phyloP scores from a whole-genome alignment of 2,329 filamentous ascomycete species.

The Phyllosticta citriasiana region DNA sequence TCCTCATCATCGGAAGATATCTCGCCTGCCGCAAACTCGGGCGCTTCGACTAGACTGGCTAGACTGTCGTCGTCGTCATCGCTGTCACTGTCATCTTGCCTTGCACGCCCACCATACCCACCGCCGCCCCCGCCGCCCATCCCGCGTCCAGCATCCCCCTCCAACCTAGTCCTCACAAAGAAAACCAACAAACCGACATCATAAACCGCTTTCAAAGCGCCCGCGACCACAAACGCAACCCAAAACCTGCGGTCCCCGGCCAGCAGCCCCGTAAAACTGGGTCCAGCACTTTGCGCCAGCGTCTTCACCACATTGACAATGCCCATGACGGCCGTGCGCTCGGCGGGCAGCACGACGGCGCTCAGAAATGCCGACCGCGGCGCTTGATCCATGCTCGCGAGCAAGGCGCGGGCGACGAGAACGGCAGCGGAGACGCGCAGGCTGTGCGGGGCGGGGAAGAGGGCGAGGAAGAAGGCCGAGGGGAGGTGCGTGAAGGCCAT shows the following conservation, averaged over 20 bases:
- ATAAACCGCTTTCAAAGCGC: slow-evolving; percentile 25
- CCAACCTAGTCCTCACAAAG: slow-evolving; percentile 23
- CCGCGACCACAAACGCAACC: slow-evolving; percentile 30
- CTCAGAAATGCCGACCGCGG: slow-evolving; percentile 27
- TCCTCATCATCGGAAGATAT: neutral
- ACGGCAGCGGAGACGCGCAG: slow-evolving; percentile 20
- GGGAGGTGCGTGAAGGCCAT: slow-evolving; percentile 31
- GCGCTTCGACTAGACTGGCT: neutral
- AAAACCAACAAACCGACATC: slow-evolving; percentile 26
- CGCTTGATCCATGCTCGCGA: slow-evolving; percentile 30
- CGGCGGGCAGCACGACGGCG: slow-evolving; percentile 23
- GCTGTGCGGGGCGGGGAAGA: slow-evolving; percentile 15
- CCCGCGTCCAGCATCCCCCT: neutral
- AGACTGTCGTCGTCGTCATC: neutral
- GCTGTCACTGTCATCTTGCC: neutral
- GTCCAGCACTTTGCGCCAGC: slow-evolving; percentile 22
- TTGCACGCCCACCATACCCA: neutral
- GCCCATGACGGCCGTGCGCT: slow-evolving; percentile 31
- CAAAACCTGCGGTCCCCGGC: slow-evolving; percentile 25
- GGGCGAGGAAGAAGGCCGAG: slow-evolving; percentile 24
- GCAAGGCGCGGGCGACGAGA: slow-evolving; percentile 20
- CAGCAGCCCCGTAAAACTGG: slow-evolving; percentile 25
- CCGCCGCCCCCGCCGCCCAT: no score
- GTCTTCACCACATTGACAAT: slow-evolving; percentile 30
- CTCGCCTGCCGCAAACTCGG: neutral